Evolutionary conservation across 202 grass and related monocot species (phyloP).

Genomic region (Zoysia matrella): DNA sequence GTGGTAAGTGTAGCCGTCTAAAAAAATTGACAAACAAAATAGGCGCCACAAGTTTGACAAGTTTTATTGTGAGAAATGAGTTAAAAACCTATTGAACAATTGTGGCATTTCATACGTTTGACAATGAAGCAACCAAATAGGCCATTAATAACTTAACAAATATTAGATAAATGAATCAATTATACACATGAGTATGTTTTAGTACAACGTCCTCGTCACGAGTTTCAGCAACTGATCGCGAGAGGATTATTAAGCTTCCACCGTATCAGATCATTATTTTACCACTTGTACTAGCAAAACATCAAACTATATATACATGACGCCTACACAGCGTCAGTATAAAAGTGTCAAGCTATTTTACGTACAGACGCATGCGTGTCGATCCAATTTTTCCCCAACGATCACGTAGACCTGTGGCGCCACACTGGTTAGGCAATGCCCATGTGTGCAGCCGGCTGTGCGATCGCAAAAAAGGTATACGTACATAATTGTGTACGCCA

Average conservation of each 20-base stretch:
- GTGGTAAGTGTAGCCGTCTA: no score
- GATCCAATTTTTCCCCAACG: constrained; percentile 7
- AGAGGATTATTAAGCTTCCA: not conserved
- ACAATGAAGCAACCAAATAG: no score
- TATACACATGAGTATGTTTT: not conserved
- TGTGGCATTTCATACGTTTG: no score
- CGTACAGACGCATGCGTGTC: not conserved
- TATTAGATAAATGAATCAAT: not conserved
- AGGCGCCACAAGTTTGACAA: no score
- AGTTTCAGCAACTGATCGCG: constrained; percentile 25
- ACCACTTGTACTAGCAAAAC: not conserved
- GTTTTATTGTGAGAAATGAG: no score
- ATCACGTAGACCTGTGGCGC: constrained; percentile 32
- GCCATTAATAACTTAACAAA: not conserved
- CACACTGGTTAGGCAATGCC: not conserved
- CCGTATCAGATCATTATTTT: constrained; percentile 5
- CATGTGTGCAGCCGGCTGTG: not conserved
- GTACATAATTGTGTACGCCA: not conserved
- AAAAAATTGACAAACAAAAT: no score
- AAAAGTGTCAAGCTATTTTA: constrained; percentile 21
- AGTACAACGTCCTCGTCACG: not conserved
- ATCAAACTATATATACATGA: not conserved
- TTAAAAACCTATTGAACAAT: no score
- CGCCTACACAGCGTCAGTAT: constrained; percentile 1
- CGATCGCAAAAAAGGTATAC: constrained; percentile 25